A percentile compares a stretch with the other conserved stretches of the same genome.
These are phyloP conservation scores for Dinochytrium kinnereticum DNA, from an alignment of 371 early-diverging fungal species.

Conservation along the genomic window DNA sequence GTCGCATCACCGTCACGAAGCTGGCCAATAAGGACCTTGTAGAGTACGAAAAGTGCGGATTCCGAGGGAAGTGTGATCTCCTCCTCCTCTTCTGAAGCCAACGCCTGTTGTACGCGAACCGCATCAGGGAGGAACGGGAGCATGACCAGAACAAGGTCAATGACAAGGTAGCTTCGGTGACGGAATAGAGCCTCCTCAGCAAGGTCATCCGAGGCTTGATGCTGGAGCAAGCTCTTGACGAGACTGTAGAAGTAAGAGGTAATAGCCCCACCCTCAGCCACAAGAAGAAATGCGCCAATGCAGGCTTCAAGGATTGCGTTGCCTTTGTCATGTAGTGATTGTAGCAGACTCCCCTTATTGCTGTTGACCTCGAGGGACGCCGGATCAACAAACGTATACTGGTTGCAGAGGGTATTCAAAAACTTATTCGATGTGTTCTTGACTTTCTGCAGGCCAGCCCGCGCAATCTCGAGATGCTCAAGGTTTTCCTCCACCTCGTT, in stretches of 20 bases:
- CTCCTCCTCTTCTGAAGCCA: constrained; percentile 45
- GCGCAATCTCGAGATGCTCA: constrained; percentile 26
- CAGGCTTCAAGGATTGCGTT: constrained; percentile 44
- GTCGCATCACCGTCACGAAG: constrained; percentile 71
- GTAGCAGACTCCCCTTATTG: constrained; percentile 50
- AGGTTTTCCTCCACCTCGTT: constrained; percentile 28
- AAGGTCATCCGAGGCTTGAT: constrained; percentile 31
- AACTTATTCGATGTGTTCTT: constrained; percentile 41
- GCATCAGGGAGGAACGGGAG: constrained; percentile 48
- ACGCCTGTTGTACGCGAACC: constrained; percentile 59
- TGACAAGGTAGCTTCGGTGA: constrained; percentile 46
- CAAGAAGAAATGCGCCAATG: constrained; percentile 45
- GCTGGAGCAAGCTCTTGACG: constrained; percentile 44
- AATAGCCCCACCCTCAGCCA: constrained; percentile 46
- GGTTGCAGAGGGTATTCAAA: constrained; percentile 51
- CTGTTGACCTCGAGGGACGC: constrained; percentile 27
- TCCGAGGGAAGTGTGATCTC: constrained; percentile 18
- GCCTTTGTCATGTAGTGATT: constrained; percentile 49
- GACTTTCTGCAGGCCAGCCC: constrained; percentile 33
- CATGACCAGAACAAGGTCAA: constrained; percentile 53
- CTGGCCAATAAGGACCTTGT: constrained; percentile 46
- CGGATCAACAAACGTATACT: constrained; percentile 48
- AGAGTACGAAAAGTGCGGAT: constrained; percentile 44
- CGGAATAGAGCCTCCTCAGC: constrained; percentile 15
- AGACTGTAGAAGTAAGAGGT: constrained; percentile 50